Conservation (phyloP, 208 protist species). For the Wallacemonas rigidus region DNA sequence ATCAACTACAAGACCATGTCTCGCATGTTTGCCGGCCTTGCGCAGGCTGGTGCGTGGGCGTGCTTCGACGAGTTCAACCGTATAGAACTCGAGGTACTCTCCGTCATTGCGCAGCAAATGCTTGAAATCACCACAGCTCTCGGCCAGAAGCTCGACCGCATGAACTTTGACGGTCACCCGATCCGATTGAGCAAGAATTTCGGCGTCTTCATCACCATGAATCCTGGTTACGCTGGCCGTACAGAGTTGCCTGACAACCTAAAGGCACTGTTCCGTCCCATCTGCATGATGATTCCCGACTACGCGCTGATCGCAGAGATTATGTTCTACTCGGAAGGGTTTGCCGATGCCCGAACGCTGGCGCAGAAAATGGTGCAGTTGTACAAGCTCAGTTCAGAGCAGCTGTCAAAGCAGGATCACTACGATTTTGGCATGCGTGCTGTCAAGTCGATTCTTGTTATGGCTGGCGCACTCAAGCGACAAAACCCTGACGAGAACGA, state of each 20-base stretch:
- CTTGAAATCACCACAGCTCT: slow-evolving; percentile 94
- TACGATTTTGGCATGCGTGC: slow-evolving; percentile 98
- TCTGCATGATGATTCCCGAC: slow-evolving; percentile 98
- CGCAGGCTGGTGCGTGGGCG: slow-evolving; percentile 94
- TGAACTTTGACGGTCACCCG: slow-evolving; percentile 94
- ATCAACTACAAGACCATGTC: slow-evolving; percentile 97
- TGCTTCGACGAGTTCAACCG: slow-evolving; percentile 99
- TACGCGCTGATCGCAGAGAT: slow-evolving; percentile 97
- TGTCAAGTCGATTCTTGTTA: slow-evolving; percentile 95
- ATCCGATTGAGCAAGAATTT: slow-evolving; percentile 93
- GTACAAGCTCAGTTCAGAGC: slow-evolving; percentile 95
- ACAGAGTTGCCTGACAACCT: slow-evolving; percentile 98
- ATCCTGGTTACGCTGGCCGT: slow-evolving; percentile 97
- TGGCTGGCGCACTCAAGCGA: slow-evolving; percentile 93
- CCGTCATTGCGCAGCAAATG: slow-evolving; percentile 96
- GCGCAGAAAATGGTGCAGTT: slow-evolving; percentile 97
- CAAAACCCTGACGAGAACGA: slow-evolving; percentile 89
- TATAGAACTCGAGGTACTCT: slow-evolving; percentile 97
- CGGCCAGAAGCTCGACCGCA: slow-evolving; percentile 67
- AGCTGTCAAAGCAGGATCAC: slow-evolving; percentile 96
- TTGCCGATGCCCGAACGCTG: slow-evolving; percentile 92
- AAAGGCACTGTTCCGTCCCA: slow-evolving; percentile 97
- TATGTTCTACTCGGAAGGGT: slow-evolving; percentile 98
- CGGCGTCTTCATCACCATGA: slow-evolving; percentile 98
- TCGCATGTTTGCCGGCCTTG: slow-evolving; percentile 96